A percentile compares a stretch with the other conserved stretches of the same genome.
Conservation (phyloP, 2,329 filamentous ascomycete genomes). For the Nemania sp. region DNA sequence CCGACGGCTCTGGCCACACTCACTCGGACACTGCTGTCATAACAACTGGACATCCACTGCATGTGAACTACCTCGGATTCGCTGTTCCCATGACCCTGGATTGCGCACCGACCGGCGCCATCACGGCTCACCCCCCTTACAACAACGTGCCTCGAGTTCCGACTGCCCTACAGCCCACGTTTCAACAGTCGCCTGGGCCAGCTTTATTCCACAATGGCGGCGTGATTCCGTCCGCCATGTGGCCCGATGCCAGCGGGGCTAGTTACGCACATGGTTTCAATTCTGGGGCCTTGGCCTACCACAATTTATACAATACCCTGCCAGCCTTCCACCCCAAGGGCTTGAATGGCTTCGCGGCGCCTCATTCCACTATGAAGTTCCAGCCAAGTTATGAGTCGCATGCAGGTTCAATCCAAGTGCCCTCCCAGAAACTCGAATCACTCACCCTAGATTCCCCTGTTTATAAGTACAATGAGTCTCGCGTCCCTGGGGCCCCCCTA, state of each 20-base stretch:
- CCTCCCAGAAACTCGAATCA: conserved; percentile 39
- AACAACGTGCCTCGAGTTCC: conserved; percentile 36
- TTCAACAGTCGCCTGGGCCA: conserved; percentile 44
- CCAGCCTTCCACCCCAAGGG: conserved; percentile 35
- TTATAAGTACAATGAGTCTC: conserved; percentile 27
- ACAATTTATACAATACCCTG: conserved; percentile 37
- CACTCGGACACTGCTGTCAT: conserved; percentile 27
- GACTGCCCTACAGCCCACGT: conserved; percentile 39
- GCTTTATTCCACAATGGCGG: conserved; percentile 46
- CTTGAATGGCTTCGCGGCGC: conserved; percentile 27
- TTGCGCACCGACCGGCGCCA: conserved; percentile 32
- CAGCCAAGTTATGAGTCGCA: conserved; percentile 42
- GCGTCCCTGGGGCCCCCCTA: conserved; percentile 33
- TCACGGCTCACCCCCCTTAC: conserved; percentile 34
- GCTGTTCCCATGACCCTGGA: conserved; percentile 32
- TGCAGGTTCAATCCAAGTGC: conserved; percentile 31
- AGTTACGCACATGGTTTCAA: conserved; percentile 39
- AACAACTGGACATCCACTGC: conserved; percentile 26
- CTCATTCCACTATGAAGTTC: conserved; percentile 42
- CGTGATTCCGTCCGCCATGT: conserved; percentile 43
- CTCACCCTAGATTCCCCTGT: conserved; percentile 38
- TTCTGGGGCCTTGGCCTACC: conserved; percentile 40
- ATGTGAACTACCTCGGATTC: conserved; percentile 28
- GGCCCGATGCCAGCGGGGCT: conserved; percentile 43
- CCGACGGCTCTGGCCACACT: conserved; percentile 25